A percentile compares a stretch with the other conserved stretches of the same genome.
Conservation (phyloP, 2,329 filamentous ascomycete genomes). For the Xylaria hypoxylon region DNA sequence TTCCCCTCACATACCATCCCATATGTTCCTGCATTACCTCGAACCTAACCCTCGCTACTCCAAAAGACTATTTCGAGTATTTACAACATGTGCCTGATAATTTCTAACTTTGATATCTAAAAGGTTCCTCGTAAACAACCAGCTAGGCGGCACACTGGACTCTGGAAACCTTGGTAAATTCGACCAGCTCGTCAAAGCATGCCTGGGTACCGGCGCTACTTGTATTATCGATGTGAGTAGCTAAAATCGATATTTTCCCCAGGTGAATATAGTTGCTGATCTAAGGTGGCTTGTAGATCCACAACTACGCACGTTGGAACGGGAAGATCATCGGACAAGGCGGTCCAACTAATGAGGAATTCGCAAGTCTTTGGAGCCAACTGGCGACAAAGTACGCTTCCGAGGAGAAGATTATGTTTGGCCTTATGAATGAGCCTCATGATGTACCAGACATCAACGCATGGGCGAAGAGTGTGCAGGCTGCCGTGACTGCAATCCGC, state of each 20-base stretch:
- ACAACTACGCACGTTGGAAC: constrained; percentile 65
- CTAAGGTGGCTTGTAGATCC: constrained; percentile 36
- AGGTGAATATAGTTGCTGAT: constrained; percentile 4
- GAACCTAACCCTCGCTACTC: neutral
- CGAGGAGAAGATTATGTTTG: constrained; percentile 60
- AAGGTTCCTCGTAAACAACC: constrained; percentile 56
- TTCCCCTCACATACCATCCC: neutral
- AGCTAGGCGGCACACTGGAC: constrained; percentile 58
- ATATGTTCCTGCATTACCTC: neutral
- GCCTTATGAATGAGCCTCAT: constrained; percentile 68
- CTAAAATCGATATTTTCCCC: neutral
- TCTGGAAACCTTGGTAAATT: constrained; percentile 58
- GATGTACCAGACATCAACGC: constrained; percentile 55
- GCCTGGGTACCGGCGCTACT: constrained; percentile 59
- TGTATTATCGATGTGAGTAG: constrained; percentile 61
- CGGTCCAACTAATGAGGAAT: constrained; percentile 67
- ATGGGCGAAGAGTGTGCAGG: constrained; percentile 64
- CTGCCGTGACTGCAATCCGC: constrained; percentile 44
- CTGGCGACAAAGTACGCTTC: constrained; percentile 64
- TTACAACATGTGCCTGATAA: neutral
- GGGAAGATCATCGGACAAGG: constrained; percentile 73
- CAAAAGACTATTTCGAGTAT: neutral
- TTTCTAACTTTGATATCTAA: constrained; percentile 1
- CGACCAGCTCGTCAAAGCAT: constrained; percentile 62
- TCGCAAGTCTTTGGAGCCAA: constrained; percentile 67